Conservation (phyloP, 108 stramenopile genomes). For the Nitzschia sp. region DNA sequence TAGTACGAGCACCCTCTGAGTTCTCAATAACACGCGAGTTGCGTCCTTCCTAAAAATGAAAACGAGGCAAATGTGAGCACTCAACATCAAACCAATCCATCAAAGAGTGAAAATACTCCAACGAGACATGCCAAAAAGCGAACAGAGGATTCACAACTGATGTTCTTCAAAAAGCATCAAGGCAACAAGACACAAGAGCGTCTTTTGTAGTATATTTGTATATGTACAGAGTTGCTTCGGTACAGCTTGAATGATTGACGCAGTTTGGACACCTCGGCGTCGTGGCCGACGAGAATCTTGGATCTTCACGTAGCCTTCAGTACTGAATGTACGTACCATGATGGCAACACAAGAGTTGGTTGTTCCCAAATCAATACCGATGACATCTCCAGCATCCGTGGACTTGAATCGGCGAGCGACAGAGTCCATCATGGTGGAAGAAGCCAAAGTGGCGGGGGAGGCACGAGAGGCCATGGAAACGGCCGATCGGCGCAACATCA, state of each 20-base stretch:
- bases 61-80: neutral
- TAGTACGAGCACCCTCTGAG: constrained; percentile 98
- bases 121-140: no score
- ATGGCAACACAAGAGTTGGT: constrained; percentile 99
- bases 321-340: constrained; percentile 79
- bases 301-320: neutral
- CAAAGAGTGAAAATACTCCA: no score
- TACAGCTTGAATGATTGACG: neutral
- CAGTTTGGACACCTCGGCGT: neutral
- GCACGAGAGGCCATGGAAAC: neutral
- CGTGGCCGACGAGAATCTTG: no score
- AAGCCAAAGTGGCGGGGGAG: neutral
- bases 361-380: constrained; percentile 99
- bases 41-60: constrained; percentile 70
- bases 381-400: constrained; percentile 90
- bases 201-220: no score
- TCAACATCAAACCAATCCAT: no score
- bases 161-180: no score
- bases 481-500: constrained; percentile 15
- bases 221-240: neutral
- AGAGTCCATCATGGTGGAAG: neutral
- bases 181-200: no score
- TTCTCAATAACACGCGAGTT: constrained; percentile 98
- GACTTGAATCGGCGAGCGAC: constrained; percentile 50
- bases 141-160: no score